Evolutionary conservation across 2,329 filamentous ascomycete species (phyloP).

Genomic region (Ophiostoma piceae): DNA sequence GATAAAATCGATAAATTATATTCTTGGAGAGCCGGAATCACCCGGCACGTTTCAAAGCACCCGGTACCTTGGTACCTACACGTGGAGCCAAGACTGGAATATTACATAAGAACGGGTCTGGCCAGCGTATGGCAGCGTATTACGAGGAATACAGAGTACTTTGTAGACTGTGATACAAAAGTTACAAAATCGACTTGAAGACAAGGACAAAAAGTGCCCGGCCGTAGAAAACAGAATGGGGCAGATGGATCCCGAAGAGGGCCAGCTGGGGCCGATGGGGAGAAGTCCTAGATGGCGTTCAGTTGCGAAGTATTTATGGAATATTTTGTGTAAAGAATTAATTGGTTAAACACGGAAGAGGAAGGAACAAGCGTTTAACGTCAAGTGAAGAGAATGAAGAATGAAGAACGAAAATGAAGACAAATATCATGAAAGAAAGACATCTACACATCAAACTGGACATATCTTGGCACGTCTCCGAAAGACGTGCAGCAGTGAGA

Average conservation of each 20-base stretch:
- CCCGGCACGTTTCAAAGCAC: slow-evolving; percentile 23
- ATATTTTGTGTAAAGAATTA: background rate
- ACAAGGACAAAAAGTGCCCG: background rate
- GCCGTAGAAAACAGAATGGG: slow-evolving; percentile 14
- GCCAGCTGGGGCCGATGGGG: slow-evolving; percentile 1
- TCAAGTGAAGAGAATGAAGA: background rate
- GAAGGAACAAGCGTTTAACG: slow-evolving; percentile 1
- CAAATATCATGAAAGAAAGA: background rate
- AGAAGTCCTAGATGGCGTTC: background rate
- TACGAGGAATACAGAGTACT: no score
- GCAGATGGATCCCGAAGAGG: background rate
- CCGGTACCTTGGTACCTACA: slow-evolving; percentile 21
- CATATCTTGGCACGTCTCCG: slow-evolving; percentile 3
- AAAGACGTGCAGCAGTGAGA: slow-evolving; percentile 5
- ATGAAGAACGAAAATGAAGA: background rate
- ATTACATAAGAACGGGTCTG: background rate
- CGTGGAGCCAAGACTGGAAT: slow-evolving; percentile 19
- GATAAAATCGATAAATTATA: background rate
- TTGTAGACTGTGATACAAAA: no score
- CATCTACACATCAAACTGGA: background rate
- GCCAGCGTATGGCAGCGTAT: background rate
- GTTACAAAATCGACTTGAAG: no score
- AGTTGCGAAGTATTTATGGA: background rate
- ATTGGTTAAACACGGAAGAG: background rate
- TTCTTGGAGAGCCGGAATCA: slow-evolving; percentile 17